Conservation (phyloP, 2,329 filamentous ascomycete genomes). For the Teratosphaeria destructans region DNA sequence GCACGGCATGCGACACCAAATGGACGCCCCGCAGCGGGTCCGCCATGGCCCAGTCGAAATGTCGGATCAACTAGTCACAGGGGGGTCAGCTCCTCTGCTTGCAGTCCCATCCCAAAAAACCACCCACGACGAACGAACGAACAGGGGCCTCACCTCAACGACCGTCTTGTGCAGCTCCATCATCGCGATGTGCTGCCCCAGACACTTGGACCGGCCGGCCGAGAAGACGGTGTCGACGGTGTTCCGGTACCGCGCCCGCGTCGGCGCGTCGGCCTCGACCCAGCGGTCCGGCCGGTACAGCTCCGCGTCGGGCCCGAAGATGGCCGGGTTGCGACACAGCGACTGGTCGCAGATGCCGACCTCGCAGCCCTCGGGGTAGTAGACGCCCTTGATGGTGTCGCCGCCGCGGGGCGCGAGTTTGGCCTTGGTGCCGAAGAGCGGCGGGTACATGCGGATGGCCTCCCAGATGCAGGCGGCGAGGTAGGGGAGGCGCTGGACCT, state of each 20-base stretch:
- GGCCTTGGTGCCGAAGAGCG: conserved; percentile 18
- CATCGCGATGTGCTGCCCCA: conserved; percentile 39
- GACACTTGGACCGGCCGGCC: conserved; percentile 35
- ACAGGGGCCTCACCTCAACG: conserved; percentile 32
- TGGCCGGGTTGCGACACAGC: conserved; percentile 28
- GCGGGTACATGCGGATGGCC: conserved; percentile 22
- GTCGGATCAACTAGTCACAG: conserved; percentile 17
- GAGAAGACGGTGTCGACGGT: conserved; percentile 37
- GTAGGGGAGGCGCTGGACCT: conserved; percentile 20
- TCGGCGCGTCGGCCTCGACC: conserved; percentile 30
- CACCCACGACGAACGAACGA: not conserved
- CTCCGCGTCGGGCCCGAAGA: conserved; percentile 32
- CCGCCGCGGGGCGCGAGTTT: conserved; percentile 17
- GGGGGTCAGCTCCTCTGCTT: not conserved
- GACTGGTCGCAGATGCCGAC: conserved; percentile 36
- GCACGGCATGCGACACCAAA: conserved; percentile 3
- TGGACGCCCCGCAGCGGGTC: conserved; percentile 7
- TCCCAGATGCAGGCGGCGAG: conserved; percentile 24
- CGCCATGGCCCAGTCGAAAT: conserved; percentile 10
- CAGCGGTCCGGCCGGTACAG: conserved; percentile 42
- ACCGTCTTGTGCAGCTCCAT: conserved; percentile 42
- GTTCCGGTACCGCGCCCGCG: conserved; percentile 28
- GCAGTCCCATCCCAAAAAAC: not conserved
- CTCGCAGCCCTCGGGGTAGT: conserved; percentile 37
- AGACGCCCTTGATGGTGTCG: conserved; percentile 25